A percentile compares a stretch with the other conserved stretches of the same genome.
Evolutionary conservation across 2,329 filamentous ascomycete species (phyloP).

Genomic region (Fusarium sororula): DNA sequence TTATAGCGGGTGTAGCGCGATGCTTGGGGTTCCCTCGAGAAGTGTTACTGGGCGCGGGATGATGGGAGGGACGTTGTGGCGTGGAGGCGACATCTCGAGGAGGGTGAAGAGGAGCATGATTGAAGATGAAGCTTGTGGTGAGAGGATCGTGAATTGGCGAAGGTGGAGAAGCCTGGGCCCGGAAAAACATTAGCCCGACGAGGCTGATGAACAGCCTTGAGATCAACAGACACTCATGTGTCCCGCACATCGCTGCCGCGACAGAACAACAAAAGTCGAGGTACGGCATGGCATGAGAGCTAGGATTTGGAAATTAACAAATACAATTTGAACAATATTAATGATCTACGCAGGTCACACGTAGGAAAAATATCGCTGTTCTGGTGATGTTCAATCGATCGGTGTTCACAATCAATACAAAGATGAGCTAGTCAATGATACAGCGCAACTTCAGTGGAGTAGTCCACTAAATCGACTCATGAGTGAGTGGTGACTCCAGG

Average conservation of each 20-base stretch:
- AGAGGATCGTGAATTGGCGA: neutral
- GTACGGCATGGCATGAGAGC: no score
- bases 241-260: neutral
- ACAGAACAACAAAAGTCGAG: neutral
- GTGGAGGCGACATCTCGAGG: constrained; percentile 1
- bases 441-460: neutral
- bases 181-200: neutral
- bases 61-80: neutral
- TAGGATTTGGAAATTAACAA: rapidly evolving
- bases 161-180: neutral
- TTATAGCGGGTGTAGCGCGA: constrained; percentile 18
- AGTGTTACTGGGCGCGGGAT: neutral
- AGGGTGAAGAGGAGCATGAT: neutral
- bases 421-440: neutral
- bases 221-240: neutral
- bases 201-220: neutral
- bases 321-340: no score
- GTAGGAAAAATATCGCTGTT: neutral
- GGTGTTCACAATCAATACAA: no score
- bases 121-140: neutral
- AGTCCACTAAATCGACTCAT: neutral
- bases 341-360: rapidly evolving
- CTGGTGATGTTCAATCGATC: neutral
- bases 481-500: neutral
- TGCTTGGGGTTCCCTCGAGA: neutral